Conservation (phyloP, 2,329 filamentous ascomycete species). For the Cytospora piceicola region DNA sequence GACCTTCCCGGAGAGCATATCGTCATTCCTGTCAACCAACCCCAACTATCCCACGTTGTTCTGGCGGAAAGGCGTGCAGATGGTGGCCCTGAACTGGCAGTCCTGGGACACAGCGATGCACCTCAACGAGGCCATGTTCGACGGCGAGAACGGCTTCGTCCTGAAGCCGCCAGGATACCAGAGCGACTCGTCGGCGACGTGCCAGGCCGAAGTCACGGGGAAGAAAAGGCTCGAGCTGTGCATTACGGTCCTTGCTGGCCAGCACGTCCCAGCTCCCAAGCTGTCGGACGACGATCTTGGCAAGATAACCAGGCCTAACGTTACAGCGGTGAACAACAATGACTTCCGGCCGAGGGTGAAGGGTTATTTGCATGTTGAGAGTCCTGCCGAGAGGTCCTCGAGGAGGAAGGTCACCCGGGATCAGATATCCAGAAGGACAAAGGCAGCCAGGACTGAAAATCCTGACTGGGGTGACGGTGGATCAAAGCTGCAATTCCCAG, state of each 20-base stretch:
- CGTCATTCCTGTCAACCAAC: conserved; percentile 85
- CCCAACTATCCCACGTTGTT: conserved; percentile 82
- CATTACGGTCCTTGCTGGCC: conserved; percentile 76
- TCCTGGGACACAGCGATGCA: conserved; percentile 92
- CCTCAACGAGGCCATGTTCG: conserved; percentile 97
- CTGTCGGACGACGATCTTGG: conserved; percentile 38
- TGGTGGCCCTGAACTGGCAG: conserved; percentile 99
- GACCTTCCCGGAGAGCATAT: conserved; percentile 76
- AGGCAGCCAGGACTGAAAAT: conserved; percentile 58
- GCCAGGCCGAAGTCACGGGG: conserved; percentile 50
- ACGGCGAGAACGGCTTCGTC: conserved; percentile 80
- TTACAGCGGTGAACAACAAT: conserved; percentile 52
- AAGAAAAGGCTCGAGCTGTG: conserved; percentile 65
- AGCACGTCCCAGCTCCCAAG: conserved; percentile 67
- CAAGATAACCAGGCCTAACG: conserved; percentile 35
- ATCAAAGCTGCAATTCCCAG: conserved; percentile 59
- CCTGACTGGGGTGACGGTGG: conserved; percentile 63
- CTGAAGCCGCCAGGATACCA: conserved; percentile 80
- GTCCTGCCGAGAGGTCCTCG: conserved; percentile 43
- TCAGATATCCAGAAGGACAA: conserved; percentile 47
- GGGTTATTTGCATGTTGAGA: conserved; percentile 81
- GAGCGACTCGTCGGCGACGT: conserved; percentile 42
- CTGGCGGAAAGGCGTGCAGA: conserved; percentile 94
- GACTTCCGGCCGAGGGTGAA: conserved; percentile 74
- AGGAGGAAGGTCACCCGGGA: conserved; percentile 38